A percentile compares a stretch with the other conserved stretches of the same genome.
phyloP scores from a whole-genome alignment of 805 yeast genomes.

The Cyberlindnera maritima region DNA sequence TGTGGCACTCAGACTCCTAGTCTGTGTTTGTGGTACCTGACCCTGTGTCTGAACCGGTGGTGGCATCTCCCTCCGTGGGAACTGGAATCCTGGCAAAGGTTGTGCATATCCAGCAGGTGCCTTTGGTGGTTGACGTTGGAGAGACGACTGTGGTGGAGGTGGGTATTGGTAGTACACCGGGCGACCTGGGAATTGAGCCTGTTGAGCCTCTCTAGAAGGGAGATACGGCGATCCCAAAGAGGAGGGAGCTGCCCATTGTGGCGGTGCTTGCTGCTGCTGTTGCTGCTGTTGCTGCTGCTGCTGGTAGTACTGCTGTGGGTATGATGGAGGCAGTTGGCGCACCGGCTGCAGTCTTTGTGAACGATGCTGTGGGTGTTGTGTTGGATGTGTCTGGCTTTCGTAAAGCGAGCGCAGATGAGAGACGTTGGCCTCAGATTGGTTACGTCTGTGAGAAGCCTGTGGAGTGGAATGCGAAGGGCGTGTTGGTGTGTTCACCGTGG shows the following conservation, averaged over 20 bases:
- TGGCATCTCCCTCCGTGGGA: slow-evolving; percentile 8
- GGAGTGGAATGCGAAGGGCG: background rate
- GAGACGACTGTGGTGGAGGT: slow-evolving; percentile 9
- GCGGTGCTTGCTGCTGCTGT: slow-evolving; percentile 3
- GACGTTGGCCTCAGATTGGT: slow-evolving; percentile 30
- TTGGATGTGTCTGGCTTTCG: slow-evolving; percentile 16
- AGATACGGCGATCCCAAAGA: slow-evolving; percentile 18
- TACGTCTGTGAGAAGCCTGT: slow-evolving; percentile 22
- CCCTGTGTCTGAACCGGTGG: background rate
- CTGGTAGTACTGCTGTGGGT: background rate
- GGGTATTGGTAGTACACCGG: slow-evolving; percentile 12
- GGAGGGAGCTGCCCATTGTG: slow-evolving; percentile 3
- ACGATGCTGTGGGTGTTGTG: slow-evolving; percentile 8
- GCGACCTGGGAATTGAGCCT: background rate
- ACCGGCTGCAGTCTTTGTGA: slow-evolving; percentile 1
- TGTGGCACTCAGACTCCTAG: slow-evolving; percentile 4
- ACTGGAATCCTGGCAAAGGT: slow-evolving; percentile 5
- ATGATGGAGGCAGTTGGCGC: slow-evolving; percentile 1
- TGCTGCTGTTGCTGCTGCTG: slow-evolving; percentile 2
- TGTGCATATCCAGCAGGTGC: slow-evolving; percentile 4
- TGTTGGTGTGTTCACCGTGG: slow-evolving; percentile 5
- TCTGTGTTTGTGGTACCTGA: background rate
- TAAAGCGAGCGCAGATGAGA: slow-evolving; percentile 25
- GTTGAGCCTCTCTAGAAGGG: slow-evolving; percentile 8
- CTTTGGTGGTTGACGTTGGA: slow-evolving; percentile 2